These are phyloP conservation scores for Cytospora leucostoma DNA, from an alignment of 2,329 filamentous ascomycete species.

Conservation along the genomic window DNA sequence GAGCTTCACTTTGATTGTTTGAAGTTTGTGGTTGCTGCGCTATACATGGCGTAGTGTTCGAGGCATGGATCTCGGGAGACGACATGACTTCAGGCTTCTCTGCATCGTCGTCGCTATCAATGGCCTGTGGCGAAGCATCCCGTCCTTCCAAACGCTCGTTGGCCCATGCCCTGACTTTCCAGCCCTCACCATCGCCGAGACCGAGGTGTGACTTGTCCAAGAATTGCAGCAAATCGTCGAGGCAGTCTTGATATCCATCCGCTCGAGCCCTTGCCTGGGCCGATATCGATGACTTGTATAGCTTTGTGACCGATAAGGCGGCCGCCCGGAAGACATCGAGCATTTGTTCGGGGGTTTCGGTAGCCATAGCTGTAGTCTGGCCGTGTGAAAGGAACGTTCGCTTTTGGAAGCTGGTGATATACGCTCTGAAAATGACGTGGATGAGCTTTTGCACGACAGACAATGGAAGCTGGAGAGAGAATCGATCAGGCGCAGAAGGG, in stretches of 20 bases:
- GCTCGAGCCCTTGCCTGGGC: constrained; percentile 74
- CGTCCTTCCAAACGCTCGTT: constrained; percentile 69
- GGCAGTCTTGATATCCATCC: constrained; percentile 89
- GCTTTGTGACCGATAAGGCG: constrained; percentile 89
- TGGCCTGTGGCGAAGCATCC: constrained; percentile 51
- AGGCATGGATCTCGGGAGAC: constrained; percentile 59
- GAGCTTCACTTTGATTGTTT: constrained; percentile 36
- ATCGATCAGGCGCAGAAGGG: constrained; percentile 16
- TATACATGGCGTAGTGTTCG: constrained; percentile 45
- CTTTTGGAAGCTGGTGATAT: constrained; percentile 7
- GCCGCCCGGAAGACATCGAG: constrained; percentile 90
- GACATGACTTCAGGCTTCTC: constrained; percentile 63
- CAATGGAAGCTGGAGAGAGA: constrained; percentile 10
- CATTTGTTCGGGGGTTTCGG: constrained; percentile 61
- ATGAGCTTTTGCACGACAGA: neutral
- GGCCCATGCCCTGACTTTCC: constrained; percentile 63
- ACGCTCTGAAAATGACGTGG: constrained; percentile 31
- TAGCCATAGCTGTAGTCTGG: constrained; percentile 40
- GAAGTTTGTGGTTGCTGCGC: constrained; percentile 31
- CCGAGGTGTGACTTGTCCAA: constrained; percentile 82
- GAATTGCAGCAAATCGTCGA: constrained; percentile 86
- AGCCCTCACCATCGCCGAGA: constrained; percentile 75
- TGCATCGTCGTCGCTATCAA: constrained; percentile 59
- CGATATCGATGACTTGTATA: constrained; percentile 87
- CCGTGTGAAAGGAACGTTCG: constrained; percentile 31